Evolutionary conservation across 2,329 filamentous ascomycete genomes (phyloP).

Genomic region (Mycocentrospora acerina): DNA sequence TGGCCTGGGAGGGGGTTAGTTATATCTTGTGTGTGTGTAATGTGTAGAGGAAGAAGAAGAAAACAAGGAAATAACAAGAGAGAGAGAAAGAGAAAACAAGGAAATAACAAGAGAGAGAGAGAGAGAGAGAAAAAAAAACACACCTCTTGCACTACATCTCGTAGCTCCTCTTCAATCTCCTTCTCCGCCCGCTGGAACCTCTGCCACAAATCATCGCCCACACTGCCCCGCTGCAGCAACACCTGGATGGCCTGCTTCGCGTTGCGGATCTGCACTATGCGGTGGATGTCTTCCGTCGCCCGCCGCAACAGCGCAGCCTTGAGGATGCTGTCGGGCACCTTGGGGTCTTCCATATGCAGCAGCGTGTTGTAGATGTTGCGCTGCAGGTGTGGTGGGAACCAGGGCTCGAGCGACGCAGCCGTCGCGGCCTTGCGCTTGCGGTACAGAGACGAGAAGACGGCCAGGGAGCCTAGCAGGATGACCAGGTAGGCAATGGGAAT

Average conservation of each 20-base stretch:
- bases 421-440: constrained; percentile 82
- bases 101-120: too few species aligned
- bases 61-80: too few species aligned
- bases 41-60: too few species aligned
- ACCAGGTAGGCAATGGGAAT: constrained; percentile 88
- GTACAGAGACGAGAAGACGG: constrained; percentile 90
- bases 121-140: constrained; percentile 20
- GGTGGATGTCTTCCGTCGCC: constrained; percentile 88
- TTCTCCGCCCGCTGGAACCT: constrained; percentile 89
- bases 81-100: too few species aligned
- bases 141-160: constrained; percentile 92
- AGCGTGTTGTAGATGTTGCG: constrained; percentile 94
- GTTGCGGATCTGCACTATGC: constrained; percentile 83
- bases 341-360: constrained; percentile 72
- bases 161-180: constrained; percentile 94
- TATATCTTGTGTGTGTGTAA: too few species aligned
- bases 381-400: constrained; percentile 89
- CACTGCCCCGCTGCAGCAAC: constrained; percentile 83
- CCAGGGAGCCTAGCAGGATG: constrained; percentile 83
- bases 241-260: constrained; percentile 85
- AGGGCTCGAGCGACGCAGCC: constrained; percentile 83
- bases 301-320: constrained; percentile 86
- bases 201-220: constrained; percentile 95
- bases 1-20: too few species aligned
- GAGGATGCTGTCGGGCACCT: constrained; percentile 79